These are phyloP conservation scores for Phylloporus sp. DNA, from an alignment of 1,284 basidiomycete genomes.

Conservation along the genomic window DNA sequence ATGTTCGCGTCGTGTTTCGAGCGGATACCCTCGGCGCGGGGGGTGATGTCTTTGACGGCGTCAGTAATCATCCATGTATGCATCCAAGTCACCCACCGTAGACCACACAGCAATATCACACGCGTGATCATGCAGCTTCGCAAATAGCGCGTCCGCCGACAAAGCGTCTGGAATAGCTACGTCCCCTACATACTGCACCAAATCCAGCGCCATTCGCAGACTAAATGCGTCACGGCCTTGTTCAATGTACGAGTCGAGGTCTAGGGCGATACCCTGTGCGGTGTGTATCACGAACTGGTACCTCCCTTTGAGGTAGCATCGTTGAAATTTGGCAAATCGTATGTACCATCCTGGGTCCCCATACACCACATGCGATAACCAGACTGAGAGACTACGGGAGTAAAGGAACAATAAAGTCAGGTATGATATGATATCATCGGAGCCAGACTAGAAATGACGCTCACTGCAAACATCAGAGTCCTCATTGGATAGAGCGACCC, in stretches of 20 bases:
- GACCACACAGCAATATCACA: constrained; percentile 42
- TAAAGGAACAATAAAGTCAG: constrained; percentile 7
- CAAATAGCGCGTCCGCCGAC: constrained; percentile 33
- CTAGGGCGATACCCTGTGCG: constrained; percentile 41
- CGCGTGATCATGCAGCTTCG: constrained; percentile 30
- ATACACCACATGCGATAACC: constrained; percentile 35
- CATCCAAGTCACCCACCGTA: constrained; percentile 30
- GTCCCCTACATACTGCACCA: constrained; percentile 64
- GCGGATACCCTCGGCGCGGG: constrained; percentile 35
- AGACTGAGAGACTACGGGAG: constrained; percentile 39
- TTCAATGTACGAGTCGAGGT: constrained; percentile 55
- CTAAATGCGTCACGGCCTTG: constrained; percentile 58
- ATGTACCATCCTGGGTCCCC: constrained; percentile 35
- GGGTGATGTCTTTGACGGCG: constrained; percentile 35
- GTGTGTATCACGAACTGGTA: constrained; percentile 11
- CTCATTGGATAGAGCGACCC: neutral
- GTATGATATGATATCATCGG: constrained; percentile 19
- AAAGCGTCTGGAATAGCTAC: constrained; percentile 48
- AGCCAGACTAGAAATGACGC: constrained; percentile 33
- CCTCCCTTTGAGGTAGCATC: constrained; percentile 37
- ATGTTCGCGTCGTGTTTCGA: constrained; percentile 24
- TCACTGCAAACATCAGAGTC: constrained; percentile 24
- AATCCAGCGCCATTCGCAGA: constrained; percentile 56
- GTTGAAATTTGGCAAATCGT: constrained; percentile 47
- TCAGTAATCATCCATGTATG: constrained; percentile 2